phyloP scores from a whole-genome alignment of 306 rosid species.

The Malus sieversii region DNA sequence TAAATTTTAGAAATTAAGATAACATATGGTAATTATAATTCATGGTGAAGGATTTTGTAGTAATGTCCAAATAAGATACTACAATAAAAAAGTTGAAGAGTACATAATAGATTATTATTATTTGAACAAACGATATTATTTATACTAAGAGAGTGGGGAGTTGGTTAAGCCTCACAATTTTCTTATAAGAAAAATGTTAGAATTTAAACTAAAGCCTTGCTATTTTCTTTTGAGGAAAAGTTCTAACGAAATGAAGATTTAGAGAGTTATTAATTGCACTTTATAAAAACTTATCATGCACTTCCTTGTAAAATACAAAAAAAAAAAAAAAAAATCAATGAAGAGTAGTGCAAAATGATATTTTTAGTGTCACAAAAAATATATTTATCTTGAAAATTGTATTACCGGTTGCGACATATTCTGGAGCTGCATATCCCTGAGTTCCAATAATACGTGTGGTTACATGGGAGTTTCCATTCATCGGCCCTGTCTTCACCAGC shows the following conservation, averaged over 20 bases:
- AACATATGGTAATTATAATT: not conserved
- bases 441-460: slow-evolving; percentile 69
- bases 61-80: not conserved
- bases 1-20: no score
- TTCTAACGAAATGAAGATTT: not conserved
- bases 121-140: no score
- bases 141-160: no score
- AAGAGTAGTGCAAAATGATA: not conserved
- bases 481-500: slow-evolving; percentile 72
- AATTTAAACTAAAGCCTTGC: no score
- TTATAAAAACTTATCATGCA: not conserved
- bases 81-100: not conserved
- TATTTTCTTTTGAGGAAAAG: no score
- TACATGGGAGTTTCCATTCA: slow-evolving; percentile 53
- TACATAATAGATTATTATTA: not conserved
- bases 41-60: not conserved
- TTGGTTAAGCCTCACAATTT: no score
- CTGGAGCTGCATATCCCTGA: slow-evolving; percentile 85
- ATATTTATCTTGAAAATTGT: not conserved
- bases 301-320: not conserved
- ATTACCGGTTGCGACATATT: slow-evolving; percentile 71
- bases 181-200: no score
- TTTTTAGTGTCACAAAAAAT: no score
- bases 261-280: not conserved
- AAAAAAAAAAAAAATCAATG: no score